Base-by-base conservation (phyloP, 2,329 filamentous ascomycete species). In the Metarhizium guizhouense region DNA sequence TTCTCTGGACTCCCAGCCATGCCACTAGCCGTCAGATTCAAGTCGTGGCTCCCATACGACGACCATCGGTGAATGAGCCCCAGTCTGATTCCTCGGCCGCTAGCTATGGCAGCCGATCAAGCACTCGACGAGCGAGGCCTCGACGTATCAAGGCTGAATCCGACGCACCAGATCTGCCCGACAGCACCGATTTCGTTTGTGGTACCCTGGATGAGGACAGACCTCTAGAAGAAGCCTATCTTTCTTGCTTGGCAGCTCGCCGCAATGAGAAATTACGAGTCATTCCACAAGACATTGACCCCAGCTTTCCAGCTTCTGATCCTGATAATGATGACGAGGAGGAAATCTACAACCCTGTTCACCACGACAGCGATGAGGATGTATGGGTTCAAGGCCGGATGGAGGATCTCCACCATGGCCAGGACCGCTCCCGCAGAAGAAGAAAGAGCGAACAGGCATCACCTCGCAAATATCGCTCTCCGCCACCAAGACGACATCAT, bases 181-280 rank as follows among this genome's bases (percentile, higher is more conserved):
- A 99, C 70, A 96, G 92, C 71, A 97, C 94, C 14, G 94, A 99
- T 70, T 99, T 99, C 62, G 94, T 99, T n/a, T 97, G 94, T 66
- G 94, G 94, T 57, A 99, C 94, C 1, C 78, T 99, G 20, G 94
- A 99, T 62, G 94, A 99, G 71, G 94, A 99, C 66, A 85, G 90
- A 48, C 90, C 91, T 3, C 74, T 97, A n/a, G 94, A 99, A 68
- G 90, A 92, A 62, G 93, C 90, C 0, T 99, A 96, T 69, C 81
- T 95, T 55, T 88, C 89, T 2, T 90, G 88, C 64, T 80, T 95
- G 56, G 88, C 92, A 65, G 85, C 89, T 55, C 86, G 88, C 61
- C 87, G 91, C 63, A 86, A 86, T 50, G 85, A 87, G 62, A 96
- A 92, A 73, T 87, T 92, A 58, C 85, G 87, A 59, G 69, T 83